Base-by-base conservation (phyloP, 306 rosid genomes). In the Trifolium repens region DNA sequence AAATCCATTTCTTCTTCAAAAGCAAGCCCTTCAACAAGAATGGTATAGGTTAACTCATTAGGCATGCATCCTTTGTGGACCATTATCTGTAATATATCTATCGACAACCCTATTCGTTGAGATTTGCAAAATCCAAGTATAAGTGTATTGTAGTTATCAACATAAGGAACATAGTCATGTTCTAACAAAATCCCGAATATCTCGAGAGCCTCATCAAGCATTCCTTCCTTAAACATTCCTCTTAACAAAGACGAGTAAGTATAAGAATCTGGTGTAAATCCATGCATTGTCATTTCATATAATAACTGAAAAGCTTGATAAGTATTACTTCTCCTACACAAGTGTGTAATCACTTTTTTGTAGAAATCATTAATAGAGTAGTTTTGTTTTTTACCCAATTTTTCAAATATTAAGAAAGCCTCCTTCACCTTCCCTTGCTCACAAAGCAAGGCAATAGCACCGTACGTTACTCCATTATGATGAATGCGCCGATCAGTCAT, bases 291-390 rank as follows among this genome's bases (percentile, higher is more conserved):
- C 91, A 92, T 91, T 85, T 94, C 98, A 63, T 90, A 87, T 78
- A 94, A 84, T 58, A 94, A 57, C 74, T 91, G 91, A 85, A 94
- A 90, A 9, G 98, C 97, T 46, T 93, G 77, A 82, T 86, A 86
- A 8, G 98, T 91, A 86, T 89, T 94, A 68, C 96, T 96, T 87
- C 86, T 91, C 84, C 89, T 84, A 84, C 97, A 94, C 85, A 94
- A 34, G 75, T 27, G 80, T 37, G 91, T 76, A 65, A 94, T 85
- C 74, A 90, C 90, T 49, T 37, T 72, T 68, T 86, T 85, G 86
- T 81, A 86, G 79, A 86, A 90, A 12, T 89, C 91, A 58, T 81
- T 84, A 46, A 87, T 72, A n/a, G 89, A 77, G 83, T 32, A 74
- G 11, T 69, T 84, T 22, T 86, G 89, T 61, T 83, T 91, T 63